phyloP scores from a whole-genome alignment of 1,284 basidiomycete genomes.

The Puccinia horiana region DNA sequence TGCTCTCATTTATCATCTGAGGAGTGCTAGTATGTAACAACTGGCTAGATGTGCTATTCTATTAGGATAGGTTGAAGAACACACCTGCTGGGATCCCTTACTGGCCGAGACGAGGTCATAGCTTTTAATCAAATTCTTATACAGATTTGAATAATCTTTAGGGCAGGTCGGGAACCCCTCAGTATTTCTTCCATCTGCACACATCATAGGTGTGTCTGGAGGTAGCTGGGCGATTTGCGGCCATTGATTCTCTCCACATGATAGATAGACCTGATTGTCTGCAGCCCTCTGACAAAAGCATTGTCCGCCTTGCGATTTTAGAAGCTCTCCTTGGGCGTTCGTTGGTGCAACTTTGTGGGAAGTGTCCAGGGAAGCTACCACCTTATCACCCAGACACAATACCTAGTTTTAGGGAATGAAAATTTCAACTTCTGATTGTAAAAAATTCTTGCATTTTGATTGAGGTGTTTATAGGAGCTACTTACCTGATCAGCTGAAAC shows the following conservation, averaged over 20 bases:
- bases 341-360: not conserved
- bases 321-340: not conserved
- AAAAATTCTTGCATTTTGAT: not conserved
- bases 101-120: not conserved
- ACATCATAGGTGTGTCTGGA: conserved; percentile 2
- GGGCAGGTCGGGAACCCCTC: not conserved
- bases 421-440: not conserved
- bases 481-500: not conserved
- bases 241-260: not conserved
- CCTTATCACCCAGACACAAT: not conserved
- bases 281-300: not conserved
- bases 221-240: not conserved
- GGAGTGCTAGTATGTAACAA: not conserved
- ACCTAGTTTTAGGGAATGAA: not conserved
- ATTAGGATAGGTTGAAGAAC: not conserved
- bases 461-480: not conserved
- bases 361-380: not conserved
- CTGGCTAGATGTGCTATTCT: not conserved
- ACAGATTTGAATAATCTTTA: not conserved
- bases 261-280: not conserved
- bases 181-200: not conserved
- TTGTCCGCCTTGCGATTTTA: not conserved
- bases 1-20: not conserved
- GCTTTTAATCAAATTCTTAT: not conserved
- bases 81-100: not conserved